Conservation (phyloP, 2,329 filamentous ascomycete genomes). For the Lasiodiplodia sp. region DNA sequence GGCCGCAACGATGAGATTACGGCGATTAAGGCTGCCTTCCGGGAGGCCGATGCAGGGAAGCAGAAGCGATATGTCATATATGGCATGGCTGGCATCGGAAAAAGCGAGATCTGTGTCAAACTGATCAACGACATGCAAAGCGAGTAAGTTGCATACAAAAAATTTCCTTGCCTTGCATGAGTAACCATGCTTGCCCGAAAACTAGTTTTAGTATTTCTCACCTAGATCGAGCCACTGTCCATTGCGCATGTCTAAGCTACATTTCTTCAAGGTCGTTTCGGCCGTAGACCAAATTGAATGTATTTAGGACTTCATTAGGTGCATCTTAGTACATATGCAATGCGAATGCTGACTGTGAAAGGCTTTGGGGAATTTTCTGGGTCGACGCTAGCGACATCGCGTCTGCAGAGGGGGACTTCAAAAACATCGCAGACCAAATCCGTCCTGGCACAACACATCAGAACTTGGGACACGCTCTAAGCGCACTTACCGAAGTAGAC, state of each 20-base stretch:
- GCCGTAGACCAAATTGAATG: no score
- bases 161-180: background rate
- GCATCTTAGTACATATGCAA: background rate
- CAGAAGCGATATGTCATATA: slow-evolving; percentile 40
- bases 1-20: background rate
- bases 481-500: slow-evolving; percentile 21
- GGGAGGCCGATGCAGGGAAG: slow-evolving; percentile 12
- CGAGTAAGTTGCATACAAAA: slow-evolving; percentile 33
- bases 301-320: background rate
- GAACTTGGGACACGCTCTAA: slow-evolving; percentile 32
- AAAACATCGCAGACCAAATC: slow-evolving; percentile 36
- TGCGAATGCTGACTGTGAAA: background rate
- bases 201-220: no score
- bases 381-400: slow-evolving; percentile 38
- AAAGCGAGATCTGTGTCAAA: slow-evolving; percentile 45
- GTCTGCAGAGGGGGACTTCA: slow-evolving; percentile 38
- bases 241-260: no score
- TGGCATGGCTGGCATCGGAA: slow-evolving; percentile 42
- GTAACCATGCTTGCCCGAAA: background rate
- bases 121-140: slow-evolving; percentile 36
- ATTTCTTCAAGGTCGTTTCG: no score
- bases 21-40: background rate
- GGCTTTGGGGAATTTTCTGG: slow-evolving; percentile 45
- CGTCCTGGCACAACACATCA: background rate
- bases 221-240: no score